Conservation (phyloP, 306 rosid genomes). For the Lablab purpureus region DNA sequence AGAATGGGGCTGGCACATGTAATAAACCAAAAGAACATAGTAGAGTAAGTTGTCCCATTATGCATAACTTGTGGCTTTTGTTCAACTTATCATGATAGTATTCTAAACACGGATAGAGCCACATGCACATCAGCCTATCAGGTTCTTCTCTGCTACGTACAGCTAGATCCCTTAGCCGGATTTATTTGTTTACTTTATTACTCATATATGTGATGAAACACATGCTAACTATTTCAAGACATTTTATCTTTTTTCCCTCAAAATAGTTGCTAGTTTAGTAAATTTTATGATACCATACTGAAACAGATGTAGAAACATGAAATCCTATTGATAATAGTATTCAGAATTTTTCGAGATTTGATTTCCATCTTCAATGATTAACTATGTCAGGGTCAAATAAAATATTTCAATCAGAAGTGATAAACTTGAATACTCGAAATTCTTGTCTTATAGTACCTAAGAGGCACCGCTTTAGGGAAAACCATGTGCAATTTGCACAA, state of each 20-base stretch:
- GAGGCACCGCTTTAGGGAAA: neutral
- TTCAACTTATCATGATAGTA: conserved; percentile 28
- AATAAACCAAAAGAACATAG: conserved; percentile 43
- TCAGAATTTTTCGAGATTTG: neutral
- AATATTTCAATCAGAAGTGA: conserved; percentile 1
- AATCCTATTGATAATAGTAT: neutral
- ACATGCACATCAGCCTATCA: conserved; percentile 33
- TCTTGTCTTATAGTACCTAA: neutral
- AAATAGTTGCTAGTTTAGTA: neutral
- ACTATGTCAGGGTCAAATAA: neutral
- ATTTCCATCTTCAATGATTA: neutral
- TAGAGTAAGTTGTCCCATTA: conserved; percentile 31
- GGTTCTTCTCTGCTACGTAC: conserved; percentile 33
- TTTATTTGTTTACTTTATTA: conserved; percentile 1
- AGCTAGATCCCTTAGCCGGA: conserved; percentile 12
- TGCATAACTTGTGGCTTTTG: conserved; percentile 46
- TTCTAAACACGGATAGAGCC: conserved; percentile 9
- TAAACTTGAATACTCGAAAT: neutral
- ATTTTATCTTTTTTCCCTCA: conserved; percentile 6
- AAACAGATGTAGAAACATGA: neutral
- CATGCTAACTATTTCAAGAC: neutral
- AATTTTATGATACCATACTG: neutral
- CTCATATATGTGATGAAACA: neutral
- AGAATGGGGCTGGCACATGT: conserved; percentile 28
- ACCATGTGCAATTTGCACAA: neutral